A percentile compares a stretch with the other conserved stretches of the same genome.
Conservation (phyloP, 2,329 filamentous ascomycete species). For the Sporothrix brunneoviolacea region DNA sequence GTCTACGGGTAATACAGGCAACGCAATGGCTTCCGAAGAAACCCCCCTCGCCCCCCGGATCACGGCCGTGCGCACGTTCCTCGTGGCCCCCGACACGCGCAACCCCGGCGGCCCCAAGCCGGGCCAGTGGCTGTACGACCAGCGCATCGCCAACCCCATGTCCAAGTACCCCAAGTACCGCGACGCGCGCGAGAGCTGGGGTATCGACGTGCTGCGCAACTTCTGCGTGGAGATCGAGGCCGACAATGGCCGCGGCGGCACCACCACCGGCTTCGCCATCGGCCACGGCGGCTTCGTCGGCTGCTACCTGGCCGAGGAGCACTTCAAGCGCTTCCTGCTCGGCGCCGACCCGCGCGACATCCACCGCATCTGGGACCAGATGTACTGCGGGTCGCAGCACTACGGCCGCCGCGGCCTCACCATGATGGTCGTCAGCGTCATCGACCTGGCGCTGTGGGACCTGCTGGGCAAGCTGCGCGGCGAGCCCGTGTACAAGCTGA, state of each 20-base stretch:
- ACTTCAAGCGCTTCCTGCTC: constrained; percentile 10
- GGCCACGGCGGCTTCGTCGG: constrained; percentile 8
- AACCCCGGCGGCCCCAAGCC: constrained; percentile 7
- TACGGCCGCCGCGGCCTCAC: constrained; percentile 9
- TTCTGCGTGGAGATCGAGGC: constrained; percentile 11
- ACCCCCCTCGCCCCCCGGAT: constrained; percentile 2
- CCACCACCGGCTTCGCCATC: constrained; percentile 8
- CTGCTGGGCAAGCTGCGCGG: constrained; percentile 11
- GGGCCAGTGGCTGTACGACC: constrained; percentile 7
- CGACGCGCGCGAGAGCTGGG: constrained; percentile 4
- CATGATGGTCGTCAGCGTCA: constrained; percentile 9
- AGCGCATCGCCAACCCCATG: constrained; percentile 9
- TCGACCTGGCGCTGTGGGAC: constrained; percentile 10
- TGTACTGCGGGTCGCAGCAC: constrained; percentile 11
- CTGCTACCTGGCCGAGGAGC: constrained; percentile 9
- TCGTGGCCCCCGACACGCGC: constrained; percentile 10
- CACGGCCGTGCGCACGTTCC: constrained; percentile 8
- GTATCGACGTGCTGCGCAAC: constrained; percentile 7
- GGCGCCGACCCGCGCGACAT: constrained; percentile 11
- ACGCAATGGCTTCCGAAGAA: too few relatives aligned
- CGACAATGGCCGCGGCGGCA: background rate
- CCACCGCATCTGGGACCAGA: constrained; percentile 10
- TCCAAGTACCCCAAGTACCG: constrained; percentile 7
- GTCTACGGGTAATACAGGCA: too few relatives aligned
- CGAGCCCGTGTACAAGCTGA: constrained; percentile 11